Evolutionary conservation across 768 basidiomycete species (phyloP), one percentile per base, ranked within the genome.

Genomic region (Suillus fuscotomentosus): DNA sequence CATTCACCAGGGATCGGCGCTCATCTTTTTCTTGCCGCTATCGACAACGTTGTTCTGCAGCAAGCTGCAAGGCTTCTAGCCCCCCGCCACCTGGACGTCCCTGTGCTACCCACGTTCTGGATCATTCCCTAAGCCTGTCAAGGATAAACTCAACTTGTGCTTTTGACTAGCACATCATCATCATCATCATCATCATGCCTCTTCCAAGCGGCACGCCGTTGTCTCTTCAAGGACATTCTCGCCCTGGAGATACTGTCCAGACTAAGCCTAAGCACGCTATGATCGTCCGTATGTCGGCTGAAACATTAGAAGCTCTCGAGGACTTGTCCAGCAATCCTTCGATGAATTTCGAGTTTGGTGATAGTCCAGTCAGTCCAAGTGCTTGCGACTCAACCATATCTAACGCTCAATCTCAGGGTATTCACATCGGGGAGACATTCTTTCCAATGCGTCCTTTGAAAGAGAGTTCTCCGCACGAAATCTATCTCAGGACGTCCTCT

Each of bases 211-310:
- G 81, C 68, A 77, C 79, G 2, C 77, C 81, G 11, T 81, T 91
- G 51, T 80, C 88, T 10, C 81, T 93, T 50, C 83, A 87, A 50
- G 85, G 86, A 39, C 80, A 82, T 69, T 80, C 86, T 1, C 78
- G 79, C 54, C 84, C 85, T 41, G 86, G 84, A 53, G 87, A 84
- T 65, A 78, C 83, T 0, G 71, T 82, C 41, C 84, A 85, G 41
- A 81, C 88, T 4, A 85, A 83, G 65, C 86, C 86, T 14, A 91
- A 90, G 79, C 82, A 83, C 31, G 91, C 91, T 56, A 87, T 92
- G 85, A 79, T 93, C 59, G 83, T 93, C 47, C 87, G 90, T 63
- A 82, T 93, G 83, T 86, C 91, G 5, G 81, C 84, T 41, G 88
- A 91, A 73, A 86, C 88, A 0, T 80, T 92, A 65, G 86, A 90